Evolutionary conservation across 139 green algal species (phyloP).

Genomic region (Coccomyxa sp.): DNA sequence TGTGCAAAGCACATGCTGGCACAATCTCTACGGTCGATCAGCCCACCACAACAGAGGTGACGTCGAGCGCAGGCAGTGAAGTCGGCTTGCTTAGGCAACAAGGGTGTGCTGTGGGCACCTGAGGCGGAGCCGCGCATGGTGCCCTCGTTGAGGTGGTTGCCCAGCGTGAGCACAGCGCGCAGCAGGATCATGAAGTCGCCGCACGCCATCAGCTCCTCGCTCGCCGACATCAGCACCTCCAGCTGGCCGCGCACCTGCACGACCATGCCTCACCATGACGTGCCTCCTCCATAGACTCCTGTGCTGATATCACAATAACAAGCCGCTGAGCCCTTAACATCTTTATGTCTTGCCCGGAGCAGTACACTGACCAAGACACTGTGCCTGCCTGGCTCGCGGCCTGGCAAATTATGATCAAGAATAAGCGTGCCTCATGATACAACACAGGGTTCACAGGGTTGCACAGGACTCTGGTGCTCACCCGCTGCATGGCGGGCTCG

Average conservation of each 20-base stretch:
- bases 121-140: conserved; percentile 48
- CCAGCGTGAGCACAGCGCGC: conserved; percentile 53
- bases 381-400: not conserved
- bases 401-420: not conserved
- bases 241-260: conserved; percentile 36
- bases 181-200: conserved; percentile 55
- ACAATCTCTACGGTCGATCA: too few species aligned
- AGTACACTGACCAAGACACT: too few species aligned
- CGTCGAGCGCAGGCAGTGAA: too few species aligned
- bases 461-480: conserved; percentile 4
- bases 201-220: conserved; percentile 40
- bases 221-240: conserved; percentile 31
- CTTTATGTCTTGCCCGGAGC: too few species aligned
- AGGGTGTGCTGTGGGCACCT: not conserved
- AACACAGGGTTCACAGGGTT: not conserved
- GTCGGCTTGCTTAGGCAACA: too few species aligned
- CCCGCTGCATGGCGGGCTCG: conserved; percentile 20
- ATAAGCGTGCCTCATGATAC: not conserved
- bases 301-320: too few species aligned
- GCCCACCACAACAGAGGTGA: too few species aligned
- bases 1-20: too few species aligned
- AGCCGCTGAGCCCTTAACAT: too few species aligned
- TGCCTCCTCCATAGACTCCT: too few species aligned
- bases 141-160: conserved; percentile 71
- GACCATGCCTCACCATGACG: not conserved